Evolutionary conservation across 2,329 filamentous ascomycete species (phyloP).

Genomic region (Diplocarpon rosae): DNA sequence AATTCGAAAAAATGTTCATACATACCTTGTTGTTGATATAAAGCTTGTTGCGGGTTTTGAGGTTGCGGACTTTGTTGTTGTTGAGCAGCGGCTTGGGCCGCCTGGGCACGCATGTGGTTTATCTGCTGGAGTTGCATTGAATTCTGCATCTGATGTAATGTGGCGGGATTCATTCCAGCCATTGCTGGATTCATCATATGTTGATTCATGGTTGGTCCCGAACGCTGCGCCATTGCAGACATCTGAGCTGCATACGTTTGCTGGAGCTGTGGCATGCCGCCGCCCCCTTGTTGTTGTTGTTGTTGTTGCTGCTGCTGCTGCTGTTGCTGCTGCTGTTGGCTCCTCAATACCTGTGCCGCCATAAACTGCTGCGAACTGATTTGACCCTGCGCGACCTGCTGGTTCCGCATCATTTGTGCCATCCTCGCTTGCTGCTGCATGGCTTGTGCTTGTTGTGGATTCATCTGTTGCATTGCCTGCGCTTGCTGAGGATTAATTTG

Average conservation of each 20-base stretch:
- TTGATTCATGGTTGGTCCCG: constrained; percentile 19
- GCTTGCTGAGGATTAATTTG: constrained; percentile 27
- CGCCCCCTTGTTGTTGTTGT: not conserved
- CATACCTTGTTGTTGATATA: constrained; percentile 20
- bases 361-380: too few species aligned
- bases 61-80: not conserved
- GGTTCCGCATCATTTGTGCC: constrained; percentile 1
- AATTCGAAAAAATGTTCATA: not conserved
- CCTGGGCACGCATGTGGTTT: constrained; percentile 22
- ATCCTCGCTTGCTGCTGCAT: constrained; percentile 17
- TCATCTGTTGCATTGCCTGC: constrained; percentile 19
- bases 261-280: constrained; percentile 13
- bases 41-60: constrained; percentile 1
- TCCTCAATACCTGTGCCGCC: constrained; percentile 5
- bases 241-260: constrained; percentile 18
- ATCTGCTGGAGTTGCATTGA: constrained; percentile 15
- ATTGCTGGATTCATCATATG: constrained; percentile 27
- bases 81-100: constrained; percentile 23
- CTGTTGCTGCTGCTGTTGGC: constrained; percentile 15
- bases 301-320: constrained; percentile 27
- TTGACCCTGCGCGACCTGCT: constrained; percentile 8
- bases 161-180: constrained; percentile 32
- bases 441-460: constrained; percentile 5
- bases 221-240: constrained; percentile 14
- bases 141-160: constrained; percentile 20